These are phyloP conservation scores for Rhizomucor pusillus DNA, from an alignment of 371 early-diverging fungal genomes.

Conservation along the genomic window DNA sequence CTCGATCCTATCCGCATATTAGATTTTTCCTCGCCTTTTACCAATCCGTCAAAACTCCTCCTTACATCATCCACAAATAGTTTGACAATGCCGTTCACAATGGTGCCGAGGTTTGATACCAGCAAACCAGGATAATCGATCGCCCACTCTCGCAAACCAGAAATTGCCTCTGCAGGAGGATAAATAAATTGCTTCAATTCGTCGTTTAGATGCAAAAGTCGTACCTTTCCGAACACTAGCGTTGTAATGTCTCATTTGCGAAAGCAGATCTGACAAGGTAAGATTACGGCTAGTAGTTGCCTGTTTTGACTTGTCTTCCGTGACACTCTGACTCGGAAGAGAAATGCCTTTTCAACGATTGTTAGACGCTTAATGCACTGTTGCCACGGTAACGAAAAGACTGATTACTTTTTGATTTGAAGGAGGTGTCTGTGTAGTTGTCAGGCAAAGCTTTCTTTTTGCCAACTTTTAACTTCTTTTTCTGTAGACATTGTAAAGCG, in stretches of 20 bases:
- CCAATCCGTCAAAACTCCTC: not conserved
- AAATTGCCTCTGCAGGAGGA: conserved; percentile 56
- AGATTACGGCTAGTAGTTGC: conserved; percentile 72
- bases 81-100: conserved; percentile 61
- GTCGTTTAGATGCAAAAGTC: not conserved
- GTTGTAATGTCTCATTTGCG: conserved; percentile 78
- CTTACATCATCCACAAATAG: conserved; percentile 66
- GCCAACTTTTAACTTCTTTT: conserved; percentile 91
- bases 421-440: conserved; percentile 84
- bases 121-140: conserved; percentile 53
- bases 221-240: conserved; percentile 70
- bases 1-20: conserved; percentile 33
- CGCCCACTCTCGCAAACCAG: conserved; percentile 69
- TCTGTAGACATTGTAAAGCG: conserved; percentile 41
- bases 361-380: not conserved
- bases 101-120: conserved; percentile 58
- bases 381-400: not conserved
- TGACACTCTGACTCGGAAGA: conserved; percentile 74
- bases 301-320: conserved; percentile 68
- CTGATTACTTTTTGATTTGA: conserved; percentile 71
- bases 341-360: conserved; percentile 60
- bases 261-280: conserved; percentile 68
- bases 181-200: not conserved
- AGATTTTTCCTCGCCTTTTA: not conserved
- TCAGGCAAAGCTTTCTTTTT: conserved; percentile 78